Conservation (phyloP, 2,329 filamentous ascomycete species). For the Clarireedia homoeocarpa region DNA sequence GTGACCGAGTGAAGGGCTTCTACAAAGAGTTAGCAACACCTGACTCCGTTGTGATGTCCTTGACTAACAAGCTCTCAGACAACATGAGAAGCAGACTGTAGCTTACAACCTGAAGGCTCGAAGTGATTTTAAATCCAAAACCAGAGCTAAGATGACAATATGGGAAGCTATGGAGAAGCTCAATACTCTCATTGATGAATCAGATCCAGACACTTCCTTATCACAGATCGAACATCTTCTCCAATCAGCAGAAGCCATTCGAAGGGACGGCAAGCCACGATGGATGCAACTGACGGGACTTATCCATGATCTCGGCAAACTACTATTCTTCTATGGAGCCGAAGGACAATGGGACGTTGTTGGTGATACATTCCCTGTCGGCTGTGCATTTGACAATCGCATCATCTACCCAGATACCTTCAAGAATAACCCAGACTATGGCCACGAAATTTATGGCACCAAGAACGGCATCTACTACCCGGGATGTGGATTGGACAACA, state of each 20-base stretch:
- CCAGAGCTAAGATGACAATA: slow-evolving; percentile 65
- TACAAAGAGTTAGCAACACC: slow-evolving; percentile 50
- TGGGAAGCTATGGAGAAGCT: slow-evolving; percentile 93
- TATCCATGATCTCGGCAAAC: slow-evolving; percentile 73
- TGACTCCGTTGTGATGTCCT: not conserved
- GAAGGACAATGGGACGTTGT: slow-evolving; percentile 90
- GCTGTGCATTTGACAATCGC: slow-evolving; percentile 63
- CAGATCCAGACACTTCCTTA: slow-evolving; percentile 80
- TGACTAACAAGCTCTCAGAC: slow-evolving; percentile 22
- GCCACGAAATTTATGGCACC: slow-evolving; percentile 64
- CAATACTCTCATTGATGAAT: slow-evolving; percentile 84
- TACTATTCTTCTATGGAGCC: slow-evolving; percentile 75
- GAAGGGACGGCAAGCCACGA: slow-evolving; percentile 71
- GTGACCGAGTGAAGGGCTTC: slow-evolving; percentile 78
- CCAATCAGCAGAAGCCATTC: slow-evolving; percentile 83
- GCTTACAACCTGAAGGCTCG: slow-evolving; percentile 80
- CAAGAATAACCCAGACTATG: slow-evolving; percentile 63
- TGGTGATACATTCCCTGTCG: slow-evolving; percentile 76
- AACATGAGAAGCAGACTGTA: slow-evolving; percentile 65
- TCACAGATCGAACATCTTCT: slow-evolving; percentile 86
- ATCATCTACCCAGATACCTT: slow-evolving; percentile 83
- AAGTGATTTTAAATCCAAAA: slow-evolving; percentile 58
- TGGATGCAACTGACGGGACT: slow-evolving; percentile 77
- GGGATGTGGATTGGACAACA: slow-evolving; percentile 75
- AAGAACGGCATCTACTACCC: slow-evolving; percentile 72